Percentiles rank a stretch among this genome's conserved stretches.
Evolutionary conservation across 805 yeast species (phyloP).

Genomic region (Schwanniomyces polymorphus): DNA sequence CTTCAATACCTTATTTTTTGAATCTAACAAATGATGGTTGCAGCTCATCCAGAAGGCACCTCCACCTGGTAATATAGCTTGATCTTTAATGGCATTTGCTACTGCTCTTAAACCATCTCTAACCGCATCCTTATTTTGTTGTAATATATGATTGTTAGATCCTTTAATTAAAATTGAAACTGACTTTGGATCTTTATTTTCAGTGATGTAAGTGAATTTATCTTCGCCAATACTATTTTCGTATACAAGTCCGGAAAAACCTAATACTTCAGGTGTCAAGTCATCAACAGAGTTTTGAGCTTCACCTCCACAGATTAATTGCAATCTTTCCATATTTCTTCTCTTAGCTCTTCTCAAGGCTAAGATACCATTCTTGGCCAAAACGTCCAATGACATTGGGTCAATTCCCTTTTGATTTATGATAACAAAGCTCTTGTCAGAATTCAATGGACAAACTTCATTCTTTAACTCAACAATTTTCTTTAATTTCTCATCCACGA

Average conservation of each 20-base stretch:
- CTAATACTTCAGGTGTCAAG: slow-evolving; percentile 73
- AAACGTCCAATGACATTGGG: slow-evolving; percentile 93
- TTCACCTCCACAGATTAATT: slow-evolving; percentile 93
- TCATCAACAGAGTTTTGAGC: slow-evolving; percentile 98
- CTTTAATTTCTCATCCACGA: slow-evolving; percentile 89
- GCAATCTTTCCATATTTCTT: slow-evolving; percentile 98
- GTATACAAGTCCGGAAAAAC: slow-evolving; percentile 86
- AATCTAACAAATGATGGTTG: slow-evolving; percentile 59
- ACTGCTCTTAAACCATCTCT: slow-evolving; percentile 97
- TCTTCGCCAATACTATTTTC: slow-evolving; percentile 97
- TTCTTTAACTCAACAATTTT: slow-evolving; percentile 93
- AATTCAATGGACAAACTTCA: slow-evolving; percentile 78
- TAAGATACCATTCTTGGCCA: slow-evolving; percentile 88
- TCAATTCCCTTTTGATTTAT: slow-evolving; percentile 98
- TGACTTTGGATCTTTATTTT: slow-evolving; percentile 83
- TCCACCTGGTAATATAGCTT: slow-evolving; percentile 89
- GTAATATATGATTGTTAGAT: slow-evolving; percentile 83
- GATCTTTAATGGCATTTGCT: slow-evolving; percentile 84
- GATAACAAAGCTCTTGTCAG: slow-evolving; percentile 80
- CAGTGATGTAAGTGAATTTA: slow-evolving; percentile 93
- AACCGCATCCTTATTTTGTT: slow-evolving; percentile 94
- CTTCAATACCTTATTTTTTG: slow-evolving; percentile 55
- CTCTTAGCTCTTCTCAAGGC: slow-evolving; percentile 98
- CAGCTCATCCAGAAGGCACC: slow-evolving; percentile 93
- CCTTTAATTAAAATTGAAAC: slow-evolving; percentile 93